A percentile compares a stretch with the other conserved stretches of the same genome.
Conservation (phyloP, 2,329 filamentous ascomycete genomes). For the Tricladium varicosporioides region DNA sequence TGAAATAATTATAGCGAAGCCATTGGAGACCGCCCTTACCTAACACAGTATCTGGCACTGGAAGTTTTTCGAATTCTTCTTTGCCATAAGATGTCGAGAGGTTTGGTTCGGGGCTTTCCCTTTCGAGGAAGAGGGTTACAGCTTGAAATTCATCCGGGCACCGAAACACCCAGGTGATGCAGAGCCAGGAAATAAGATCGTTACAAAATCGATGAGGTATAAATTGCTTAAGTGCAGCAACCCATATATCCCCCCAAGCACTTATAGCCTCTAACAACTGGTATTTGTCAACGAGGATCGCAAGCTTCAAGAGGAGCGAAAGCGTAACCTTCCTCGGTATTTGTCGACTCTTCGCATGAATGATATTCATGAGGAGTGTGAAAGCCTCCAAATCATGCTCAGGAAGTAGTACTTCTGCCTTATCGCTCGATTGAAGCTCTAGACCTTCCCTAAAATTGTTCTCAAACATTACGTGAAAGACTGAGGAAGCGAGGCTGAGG, state of each 20-base stretch:
- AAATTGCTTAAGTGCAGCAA: constrained; percentile 2
- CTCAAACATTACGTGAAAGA: constrained; percentile 30
- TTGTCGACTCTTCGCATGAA: constrained; percentile 27
- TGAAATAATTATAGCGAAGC: too few species aligned
- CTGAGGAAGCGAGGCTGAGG: constrained; percentile 26
- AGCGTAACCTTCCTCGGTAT: constrained; percentile 29
- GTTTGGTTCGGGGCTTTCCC: constrained; percentile 7
- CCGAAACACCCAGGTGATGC: constrained; percentile 18
- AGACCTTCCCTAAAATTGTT: constrained; percentile 24
- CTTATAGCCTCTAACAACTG: constrained; percentile 7
- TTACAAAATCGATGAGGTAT: constrained; percentile 7
- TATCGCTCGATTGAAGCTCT: constrained; percentile 8
- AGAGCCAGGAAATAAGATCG: constrained; percentile 15
- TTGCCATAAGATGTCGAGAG: constrained; percentile 1
- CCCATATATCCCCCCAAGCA: constrained; percentile 6
- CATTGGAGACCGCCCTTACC: not conserved
- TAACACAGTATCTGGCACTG: constrained; percentile 14
- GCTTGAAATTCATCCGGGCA: constrained; percentile 12
- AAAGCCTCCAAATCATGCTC: constrained; percentile 35
- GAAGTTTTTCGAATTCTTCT: constrained; percentile 10
- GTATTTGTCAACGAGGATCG: constrained; percentile 33
- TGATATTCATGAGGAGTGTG: constrained; percentile 33
- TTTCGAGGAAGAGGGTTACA: constrained; percentile 7
- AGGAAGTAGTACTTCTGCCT: constrained; percentile 29
- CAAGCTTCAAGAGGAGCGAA: constrained; percentile 30